Percentiles rank a stretch among this genome's conserved stretches.
These are phyloP conservation scores for Pseudogymnoascus sp. DNA, from an alignment of 2,329 filamentous ascomycete species.

Conservation along the genomic window DNA sequence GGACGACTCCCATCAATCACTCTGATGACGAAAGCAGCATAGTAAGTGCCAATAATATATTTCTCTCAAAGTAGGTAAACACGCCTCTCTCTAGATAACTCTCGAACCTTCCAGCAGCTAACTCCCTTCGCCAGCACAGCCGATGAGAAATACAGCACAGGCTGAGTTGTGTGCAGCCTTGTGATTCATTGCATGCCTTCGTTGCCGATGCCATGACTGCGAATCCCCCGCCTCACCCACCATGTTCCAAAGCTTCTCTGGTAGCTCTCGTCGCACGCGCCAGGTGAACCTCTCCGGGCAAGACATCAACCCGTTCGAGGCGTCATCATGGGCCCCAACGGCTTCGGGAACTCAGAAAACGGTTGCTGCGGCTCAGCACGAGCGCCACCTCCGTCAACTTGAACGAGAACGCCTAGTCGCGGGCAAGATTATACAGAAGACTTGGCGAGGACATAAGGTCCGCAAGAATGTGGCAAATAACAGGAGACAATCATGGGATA, in stretches of 20 bases:
- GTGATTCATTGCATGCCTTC: background rate
- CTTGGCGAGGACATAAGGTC: slow-evolving; percentile 69
- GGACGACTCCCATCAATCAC: background rate
- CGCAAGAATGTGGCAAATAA: slow-evolving; percentile 48
- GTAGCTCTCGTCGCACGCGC: slow-evolving; percentile 71
- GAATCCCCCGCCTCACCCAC: slow-evolving; percentile 21
- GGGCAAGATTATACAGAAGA: slow-evolving; percentile 62
- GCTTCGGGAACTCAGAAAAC: slow-evolving; percentile 63
- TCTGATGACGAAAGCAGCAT: background rate
- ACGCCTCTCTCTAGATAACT: background rate
- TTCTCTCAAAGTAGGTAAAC: background rate
- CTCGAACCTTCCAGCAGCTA: background rate
- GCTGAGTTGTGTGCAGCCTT: background rate
- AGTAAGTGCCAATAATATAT: slow-evolving; percentile 6
- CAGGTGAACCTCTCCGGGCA: slow-evolving; percentile 93
- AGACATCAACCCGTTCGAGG: slow-evolving; percentile 68
- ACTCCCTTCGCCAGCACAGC: background rate
- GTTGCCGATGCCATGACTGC: slow-evolving; percentile 13
- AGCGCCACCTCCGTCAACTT: slow-evolving; percentile 68
- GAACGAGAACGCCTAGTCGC: slow-evolving; percentile 72
- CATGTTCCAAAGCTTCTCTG: slow-evolving; percentile 92
- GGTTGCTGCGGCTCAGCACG: slow-evolving; percentile 77
- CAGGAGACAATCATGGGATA: slow-evolving; percentile 56
- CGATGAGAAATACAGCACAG: slow-evolving; percentile 1
- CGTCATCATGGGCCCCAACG: slow-evolving; percentile 47